phyloP scores from a whole-genome alignment of 1,284 basidiomycete genomes.

The Trichosporon asahii region DNA sequence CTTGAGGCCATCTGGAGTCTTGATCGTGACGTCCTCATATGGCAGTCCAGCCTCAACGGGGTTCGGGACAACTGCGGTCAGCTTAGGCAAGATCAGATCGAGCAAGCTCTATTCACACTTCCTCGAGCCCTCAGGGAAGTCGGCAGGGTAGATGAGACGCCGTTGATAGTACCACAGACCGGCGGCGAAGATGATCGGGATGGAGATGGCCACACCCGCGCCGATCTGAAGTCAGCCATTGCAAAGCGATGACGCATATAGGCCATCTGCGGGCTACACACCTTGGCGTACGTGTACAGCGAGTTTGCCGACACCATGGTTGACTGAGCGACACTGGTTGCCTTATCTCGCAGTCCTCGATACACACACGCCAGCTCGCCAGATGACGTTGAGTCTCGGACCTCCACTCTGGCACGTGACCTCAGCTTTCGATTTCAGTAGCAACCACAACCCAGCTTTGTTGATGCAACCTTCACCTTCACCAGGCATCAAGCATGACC shows the following conservation, averaged over 20 bases:
- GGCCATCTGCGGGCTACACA: conserved; percentile 31
- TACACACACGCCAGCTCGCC: background rate
- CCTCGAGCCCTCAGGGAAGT: conserved; percentile 79
- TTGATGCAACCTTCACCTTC: background rate
- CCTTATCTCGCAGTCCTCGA: background rate
- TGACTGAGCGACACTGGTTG: background rate
- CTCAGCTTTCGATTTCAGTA: background rate
- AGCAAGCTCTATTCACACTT: conserved; percentile 61
- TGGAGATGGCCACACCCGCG: conserved; percentile 31
- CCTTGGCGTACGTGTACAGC: conserved; percentile 60
- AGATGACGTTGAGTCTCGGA: background rate
- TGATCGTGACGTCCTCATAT: conserved; percentile 69
- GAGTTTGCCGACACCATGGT: conserved; percentile 28
- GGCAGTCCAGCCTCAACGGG: conserved; percentile 67
- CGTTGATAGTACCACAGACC: conserved; percentile 80
- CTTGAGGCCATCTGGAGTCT: conserved; percentile 61
- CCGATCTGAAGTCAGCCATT: conserved; percentile 32
- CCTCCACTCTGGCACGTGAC: conserved; percentile 5
- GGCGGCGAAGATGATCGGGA: conserved; percentile 55
- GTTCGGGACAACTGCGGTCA: conserved; percentile 61
- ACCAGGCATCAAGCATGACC: conserved; percentile 14
- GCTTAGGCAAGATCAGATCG: background rate
- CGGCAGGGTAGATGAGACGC: conserved; percentile 81
- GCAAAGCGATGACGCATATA: background rate
- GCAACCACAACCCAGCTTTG: background rate